Conservation (phyloP, 1,284 basidiomycete genomes). For the Tilletia walkeri region DNA sequence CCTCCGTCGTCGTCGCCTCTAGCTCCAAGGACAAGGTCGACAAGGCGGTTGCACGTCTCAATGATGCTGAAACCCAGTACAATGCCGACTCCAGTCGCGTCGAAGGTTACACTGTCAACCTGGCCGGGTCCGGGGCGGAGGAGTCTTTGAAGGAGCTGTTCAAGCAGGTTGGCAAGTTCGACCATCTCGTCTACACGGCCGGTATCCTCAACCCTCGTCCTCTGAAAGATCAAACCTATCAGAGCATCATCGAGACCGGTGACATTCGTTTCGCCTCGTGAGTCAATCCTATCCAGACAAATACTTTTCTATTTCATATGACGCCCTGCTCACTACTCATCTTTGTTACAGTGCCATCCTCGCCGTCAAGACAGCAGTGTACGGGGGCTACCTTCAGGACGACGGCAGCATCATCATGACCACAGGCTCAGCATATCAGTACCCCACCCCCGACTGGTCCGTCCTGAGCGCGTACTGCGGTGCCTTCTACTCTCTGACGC, state of each 20-base stretch:
- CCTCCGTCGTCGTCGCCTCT: conserved; percentile 29
- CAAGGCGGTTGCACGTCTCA: conserved; percentile 25
- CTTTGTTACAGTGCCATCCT: conserved; percentile 22
- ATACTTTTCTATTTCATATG: neutral
- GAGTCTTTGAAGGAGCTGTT: conserved; percentile 25
- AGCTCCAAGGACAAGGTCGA: conserved; percentile 22
- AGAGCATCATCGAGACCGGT: conserved; percentile 26
- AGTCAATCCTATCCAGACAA: neutral
- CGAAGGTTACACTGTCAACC: conserved; percentile 27
- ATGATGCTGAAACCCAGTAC: conserved; percentile 28
- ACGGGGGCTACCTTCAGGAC: conserved; percentile 5
- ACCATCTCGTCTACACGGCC: conserved; percentile 35
- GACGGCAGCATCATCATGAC: conserved; percentile 29
- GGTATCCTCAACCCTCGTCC: conserved; percentile 24
- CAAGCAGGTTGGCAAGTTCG: conserved; percentile 28
- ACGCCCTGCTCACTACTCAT: neutral
- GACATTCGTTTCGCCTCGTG: conserved; percentile 24
- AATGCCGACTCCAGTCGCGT: conserved; percentile 32
- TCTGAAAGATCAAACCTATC: conserved; percentile 23
- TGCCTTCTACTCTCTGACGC: conserved; percentile 24
- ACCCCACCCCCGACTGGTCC: conserved; percentile 24
- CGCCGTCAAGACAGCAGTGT: conserved; percentile 27
- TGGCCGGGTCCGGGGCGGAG: conserved; percentile 25
- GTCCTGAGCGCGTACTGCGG: conserved; percentile 22
- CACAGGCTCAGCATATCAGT: conserved; percentile 26